Base-by-base conservation (phyloP, 306 rosid species). In the Quercus wislizeni region DNA sequence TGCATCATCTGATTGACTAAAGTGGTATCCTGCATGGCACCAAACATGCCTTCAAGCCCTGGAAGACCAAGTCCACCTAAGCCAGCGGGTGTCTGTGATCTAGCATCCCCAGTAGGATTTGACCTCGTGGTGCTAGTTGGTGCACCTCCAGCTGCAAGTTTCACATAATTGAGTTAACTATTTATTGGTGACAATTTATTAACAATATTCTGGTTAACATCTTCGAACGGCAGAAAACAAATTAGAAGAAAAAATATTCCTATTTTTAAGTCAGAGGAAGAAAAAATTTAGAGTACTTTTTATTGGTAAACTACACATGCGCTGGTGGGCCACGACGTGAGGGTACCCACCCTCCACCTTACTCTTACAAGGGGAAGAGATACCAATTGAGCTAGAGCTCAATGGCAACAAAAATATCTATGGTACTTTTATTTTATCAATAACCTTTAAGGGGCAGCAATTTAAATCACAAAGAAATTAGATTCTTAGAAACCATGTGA, bases 1-100 rank as follows among this genome's bases (percentile, higher is more conserved):
- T 93, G 97, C 91, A 91, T 80, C 77, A 90, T 73, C 82, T 93
- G 97, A 84, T 86, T 84, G 86, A 93, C 35, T 67, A 71, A 71
- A 80, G 84, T 73, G 63, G 91, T 43, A 84, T 91, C 98, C 25
- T 88, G 93, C 88, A 85, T 79, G n/a, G 86, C 85, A 79, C 90
- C 89, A 69, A 89, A 2, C 89, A 86, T 76, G 71, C 89, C 90
- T 76, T 91, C 94, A 38, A 87, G 82, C 81, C 90, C 90, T 31
- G 90, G 94, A 74, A 91, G 74, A 82, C 89, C 88, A 79, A 83
- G 73, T 64, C 96, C 96, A 52, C 90, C 89, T 76, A 83, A 77
- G 76, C 93, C 92, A 81, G 88, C 41, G 31, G 87, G 90, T 13
- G 87, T 55, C 82, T 86, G 90, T 65, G 81, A 86, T 80, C 88